Conservation (phyloP, 345 rosid genomes). For the Pistacia atlantica region DNA sequence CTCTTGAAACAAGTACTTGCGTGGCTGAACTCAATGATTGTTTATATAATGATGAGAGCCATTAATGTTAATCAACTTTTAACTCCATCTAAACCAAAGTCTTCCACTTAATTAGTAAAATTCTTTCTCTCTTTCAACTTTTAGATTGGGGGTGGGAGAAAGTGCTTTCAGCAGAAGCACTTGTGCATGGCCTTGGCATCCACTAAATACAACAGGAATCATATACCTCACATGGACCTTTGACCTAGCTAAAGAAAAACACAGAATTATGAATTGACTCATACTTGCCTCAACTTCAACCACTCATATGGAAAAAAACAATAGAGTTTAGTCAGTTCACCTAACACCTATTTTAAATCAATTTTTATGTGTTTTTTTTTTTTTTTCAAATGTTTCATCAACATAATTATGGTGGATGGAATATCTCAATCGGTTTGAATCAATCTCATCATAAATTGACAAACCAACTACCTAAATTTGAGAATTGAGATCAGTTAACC, state of each 20-base stretch:
- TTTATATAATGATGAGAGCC: too few relatives aligned
- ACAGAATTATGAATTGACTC: neutral
- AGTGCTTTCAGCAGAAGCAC: neutral
- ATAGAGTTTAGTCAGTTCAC: neutral
- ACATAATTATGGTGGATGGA: neutral
- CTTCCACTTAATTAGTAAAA: too few relatives aligned
- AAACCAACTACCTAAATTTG: too few relatives aligned
- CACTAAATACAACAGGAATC: neutral
- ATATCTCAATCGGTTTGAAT: too few relatives aligned
- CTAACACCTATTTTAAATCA: neutral
- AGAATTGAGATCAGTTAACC: too few relatives aligned
- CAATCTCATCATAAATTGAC: too few relatives aligned
- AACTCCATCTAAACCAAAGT: neutral
- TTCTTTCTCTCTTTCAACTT: neutral
- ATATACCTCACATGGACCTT: conserved; percentile 14
- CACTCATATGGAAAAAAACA: neutral
- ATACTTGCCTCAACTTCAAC: neutral
- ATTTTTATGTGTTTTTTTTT: neutral
- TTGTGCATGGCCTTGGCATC: neutral
- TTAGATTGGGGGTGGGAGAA: neutral
- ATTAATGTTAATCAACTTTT: neutral
- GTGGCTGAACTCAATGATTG: too few relatives aligned
- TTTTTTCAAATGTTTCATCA: too few relatives aligned
- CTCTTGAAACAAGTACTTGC: too few relatives aligned
- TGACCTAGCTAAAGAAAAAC: neutral